Evolutionary conservation across 2,329 filamentous ascomycete genomes (phyloP).

Genomic region (Pochonia chlamydosporia): DNA sequence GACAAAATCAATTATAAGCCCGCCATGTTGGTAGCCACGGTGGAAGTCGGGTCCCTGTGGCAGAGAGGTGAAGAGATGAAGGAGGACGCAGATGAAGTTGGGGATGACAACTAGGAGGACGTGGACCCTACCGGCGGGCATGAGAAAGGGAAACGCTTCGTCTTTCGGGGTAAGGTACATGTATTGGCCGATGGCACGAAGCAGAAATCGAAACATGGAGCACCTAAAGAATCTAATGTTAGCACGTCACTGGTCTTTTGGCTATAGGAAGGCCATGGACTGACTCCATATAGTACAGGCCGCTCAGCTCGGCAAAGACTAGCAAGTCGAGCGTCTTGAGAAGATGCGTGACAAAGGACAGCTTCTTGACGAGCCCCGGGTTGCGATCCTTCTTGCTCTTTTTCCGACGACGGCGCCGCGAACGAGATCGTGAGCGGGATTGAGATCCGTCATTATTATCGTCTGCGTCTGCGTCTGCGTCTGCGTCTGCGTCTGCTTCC

Average conservation of each 20-base stretch:
- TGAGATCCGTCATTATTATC: constrained; percentile 9
- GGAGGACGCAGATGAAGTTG: constrained; percentile 54
- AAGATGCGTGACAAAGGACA: constrained; percentile 54
- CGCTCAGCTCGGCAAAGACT: constrained; percentile 59
- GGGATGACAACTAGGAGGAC: constrained; percentile 53
- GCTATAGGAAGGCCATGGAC: constrained; percentile 17
- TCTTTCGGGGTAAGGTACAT: constrained; percentile 60
- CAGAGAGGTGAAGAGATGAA: constrained; percentile 51
- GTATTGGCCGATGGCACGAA: constrained; percentile 54
- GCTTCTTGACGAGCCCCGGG: constrained; percentile 48
- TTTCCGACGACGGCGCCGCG: constrained; percentile 29
- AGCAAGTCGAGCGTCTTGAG: constrained; percentile 56
- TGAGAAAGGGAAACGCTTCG: constrained; percentile 47
- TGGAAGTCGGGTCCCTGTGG: constrained; percentile 54
- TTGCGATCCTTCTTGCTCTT: constrained; percentile 31
- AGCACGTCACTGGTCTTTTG: too few species aligned
- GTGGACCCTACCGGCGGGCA: constrained; percentile 51
- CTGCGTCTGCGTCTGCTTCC: constrained; percentile 4
- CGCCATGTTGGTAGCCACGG: constrained; percentile 61
- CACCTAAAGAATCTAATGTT: constrained; percentile 38
- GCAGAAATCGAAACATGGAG: constrained; percentile 56
- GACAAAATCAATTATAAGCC: constrained; percentile 62
- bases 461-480: neutral
- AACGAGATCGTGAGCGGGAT: constrained; percentile 18
- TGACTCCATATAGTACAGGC: constrained; percentile 67